A percentile compares a stretch with the other conserved stretches of the same genome.
Conservation (phyloP, 768 basidiomycete species). For the Amanita pallidorosea region DNA sequence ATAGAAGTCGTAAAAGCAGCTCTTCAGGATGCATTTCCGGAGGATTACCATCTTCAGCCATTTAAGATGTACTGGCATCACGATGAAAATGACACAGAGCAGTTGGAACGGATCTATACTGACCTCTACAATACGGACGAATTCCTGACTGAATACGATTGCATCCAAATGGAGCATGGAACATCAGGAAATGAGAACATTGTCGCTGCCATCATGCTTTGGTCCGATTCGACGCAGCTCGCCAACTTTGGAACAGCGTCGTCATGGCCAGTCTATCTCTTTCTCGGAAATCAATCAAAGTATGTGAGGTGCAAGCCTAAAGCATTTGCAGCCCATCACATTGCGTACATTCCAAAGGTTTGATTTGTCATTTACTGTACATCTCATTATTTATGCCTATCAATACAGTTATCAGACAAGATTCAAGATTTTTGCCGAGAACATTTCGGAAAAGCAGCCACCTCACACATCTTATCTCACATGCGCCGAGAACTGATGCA, state of each 20-base stretch:
- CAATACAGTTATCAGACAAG: constrained; percentile 17
- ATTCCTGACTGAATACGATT: constrained; percentile 12
- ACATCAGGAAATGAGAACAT: constrained; percentile 1
- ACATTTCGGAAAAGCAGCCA: background rate
- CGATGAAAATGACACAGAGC: background rate
- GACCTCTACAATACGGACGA: constrained; percentile 18
- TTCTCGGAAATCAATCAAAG: background rate
- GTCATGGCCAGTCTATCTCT: background rate
- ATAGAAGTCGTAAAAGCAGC: constrained; percentile 14
- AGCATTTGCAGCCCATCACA: constrained; percentile 13
- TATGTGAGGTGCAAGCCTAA: constrained; percentile 2
- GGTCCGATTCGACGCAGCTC: background rate
- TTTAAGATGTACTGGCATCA: constrained; percentile 15
- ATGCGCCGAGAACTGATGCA: constrained; percentile 24
- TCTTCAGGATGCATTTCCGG: constrained; percentile 11
- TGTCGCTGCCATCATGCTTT: background rate
- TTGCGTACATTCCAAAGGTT: constrained; percentile 33
- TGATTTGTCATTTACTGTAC: background rate
- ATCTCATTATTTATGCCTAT: background rate
- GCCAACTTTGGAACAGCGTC: background rate
- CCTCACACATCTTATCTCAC: constrained; percentile 9
- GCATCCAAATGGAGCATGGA: constrained; percentile 6
- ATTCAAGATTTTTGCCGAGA: constrained; percentile 11
- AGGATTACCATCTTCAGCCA: constrained; percentile 17
- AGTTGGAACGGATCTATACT: constrained; percentile 11